Conservation (phyloP, 176 grass and related monocot genomes). For the Coix lacrymajobi region DNA sequence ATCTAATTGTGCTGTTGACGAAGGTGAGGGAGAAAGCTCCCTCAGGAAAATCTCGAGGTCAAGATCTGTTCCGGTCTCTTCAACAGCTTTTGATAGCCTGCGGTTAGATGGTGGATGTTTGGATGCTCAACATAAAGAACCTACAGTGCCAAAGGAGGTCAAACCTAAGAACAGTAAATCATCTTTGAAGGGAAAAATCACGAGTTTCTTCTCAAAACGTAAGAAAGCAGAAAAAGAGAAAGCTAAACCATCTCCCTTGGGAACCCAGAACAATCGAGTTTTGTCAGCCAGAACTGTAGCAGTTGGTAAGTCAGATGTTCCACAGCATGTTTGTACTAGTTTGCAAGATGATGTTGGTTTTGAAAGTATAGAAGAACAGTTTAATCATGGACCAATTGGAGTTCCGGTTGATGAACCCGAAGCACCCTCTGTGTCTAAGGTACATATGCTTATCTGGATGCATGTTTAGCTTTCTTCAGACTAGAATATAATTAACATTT, state of each 20-base stretch:
- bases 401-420: slow-evolving; percentile 27
- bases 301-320: slow-evolving; percentile 4
- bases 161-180: slow-evolving; percentile 62
- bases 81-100: slow-evolving; percentile 57
- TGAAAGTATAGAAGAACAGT: slow-evolving; percentile 20
- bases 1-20: slow-evolving; percentile 36
- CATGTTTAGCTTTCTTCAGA: slow-evolving; percentile 9
- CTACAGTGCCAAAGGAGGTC: slow-evolving; percentile 22
- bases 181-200: slow-evolving; percentile 80
- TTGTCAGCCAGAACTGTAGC: background rate
- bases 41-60: slow-evolving; percentile 68
- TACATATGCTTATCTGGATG: slow-evolving; percentile 9
- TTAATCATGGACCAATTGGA: slow-evolving; percentile 4
- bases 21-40: slow-evolving; percentile 19
- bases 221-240: slow-evolving; percentile 69
- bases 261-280: background rate
- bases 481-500: background rate
- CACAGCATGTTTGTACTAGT: background rate
- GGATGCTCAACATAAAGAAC: slow-evolving; percentile 34
- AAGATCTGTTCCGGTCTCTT: slow-evolving; percentile 77
- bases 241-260: slow-evolving; percentile 32
- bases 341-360: slow-evolving; percentile 15
- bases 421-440: slow-evolving; percentile 29
- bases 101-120: slow-evolving; percentile 43
- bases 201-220: slow-evolving; percentile 67